phyloP scores from a whole-genome alignment of 306 rosid genomes.

The Inga oerstediana region DNA sequence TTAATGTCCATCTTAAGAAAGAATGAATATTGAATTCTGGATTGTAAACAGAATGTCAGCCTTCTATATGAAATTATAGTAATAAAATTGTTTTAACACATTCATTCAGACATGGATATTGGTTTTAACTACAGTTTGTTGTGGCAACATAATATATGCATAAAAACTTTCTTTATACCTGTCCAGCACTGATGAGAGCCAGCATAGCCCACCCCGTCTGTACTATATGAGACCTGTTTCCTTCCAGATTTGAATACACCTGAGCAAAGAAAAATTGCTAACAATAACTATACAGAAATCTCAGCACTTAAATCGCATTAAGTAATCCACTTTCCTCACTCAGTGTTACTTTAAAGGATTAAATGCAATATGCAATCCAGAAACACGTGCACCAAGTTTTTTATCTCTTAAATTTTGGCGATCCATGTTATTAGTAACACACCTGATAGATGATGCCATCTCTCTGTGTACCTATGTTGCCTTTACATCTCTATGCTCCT shows the following conservation, averaged over 20 bases:
- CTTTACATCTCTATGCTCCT: conserved; percentile 12
- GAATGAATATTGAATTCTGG: not conserved
- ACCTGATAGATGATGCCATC: not conserved
- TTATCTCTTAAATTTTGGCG: not conserved
- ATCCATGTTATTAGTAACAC: conserved; percentile 14
- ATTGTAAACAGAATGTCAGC: not conserved
- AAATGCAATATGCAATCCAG: conserved; percentile 20
- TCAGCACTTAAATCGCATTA: conserved; percentile 5
- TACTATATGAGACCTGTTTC: conserved; percentile 67
- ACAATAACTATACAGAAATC: conserved; percentile 20
- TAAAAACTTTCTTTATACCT: conserved; percentile 53
- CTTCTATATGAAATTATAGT: not conserved
- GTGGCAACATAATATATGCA: conserved; percentile 12
- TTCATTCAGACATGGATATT: conserved; percentile 10
- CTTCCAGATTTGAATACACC: conserved; percentile 76
- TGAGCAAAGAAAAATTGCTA: conserved; percentile 34
- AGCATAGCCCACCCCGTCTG: conserved; percentile 83
- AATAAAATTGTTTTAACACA: not conserved
- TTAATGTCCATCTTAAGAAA: not conserved
- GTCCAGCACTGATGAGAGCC: conserved; percentile 78
- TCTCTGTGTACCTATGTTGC: not conserved
- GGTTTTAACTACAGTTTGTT: not conserved
- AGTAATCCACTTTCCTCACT: conserved; percentile 25
- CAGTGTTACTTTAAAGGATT: conserved; percentile 21
- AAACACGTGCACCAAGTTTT: not conserved